phyloP scores from a whole-genome alignment of 2,329 filamentous ascomycete genomes.

The Chaetomium strumarium region DNA sequence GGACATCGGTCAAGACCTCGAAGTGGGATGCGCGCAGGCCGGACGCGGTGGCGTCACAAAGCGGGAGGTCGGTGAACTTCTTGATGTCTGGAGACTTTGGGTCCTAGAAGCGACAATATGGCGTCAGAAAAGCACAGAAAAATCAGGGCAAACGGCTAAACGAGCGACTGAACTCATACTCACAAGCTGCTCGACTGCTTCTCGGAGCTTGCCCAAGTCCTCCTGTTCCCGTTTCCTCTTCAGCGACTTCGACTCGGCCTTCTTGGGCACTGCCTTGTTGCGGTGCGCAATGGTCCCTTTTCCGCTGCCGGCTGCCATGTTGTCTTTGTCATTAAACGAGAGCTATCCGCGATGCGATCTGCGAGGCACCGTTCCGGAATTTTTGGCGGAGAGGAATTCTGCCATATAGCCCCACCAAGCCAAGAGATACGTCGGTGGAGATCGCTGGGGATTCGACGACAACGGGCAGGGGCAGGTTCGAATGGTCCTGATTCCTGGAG shows the following conservation, averaged over 20 bases:
- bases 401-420: conserved; percentile 13
- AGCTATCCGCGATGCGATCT: background rate
- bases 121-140: background rate
- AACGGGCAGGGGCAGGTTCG: no score
- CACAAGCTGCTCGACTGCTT: conserved; percentile 22
- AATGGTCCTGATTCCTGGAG: no score
- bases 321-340: background rate
- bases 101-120: conserved; percentile 41
- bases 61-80: conserved; percentile 75
- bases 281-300: conserved; percentile 8
- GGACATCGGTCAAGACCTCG: conserved; percentile 84
- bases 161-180: background rate
- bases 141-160: background rate
- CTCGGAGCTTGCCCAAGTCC: conserved; percentile 24
- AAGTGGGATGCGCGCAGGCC: conserved; percentile 86
- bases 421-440: no score
- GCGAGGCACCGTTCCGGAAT: background rate
- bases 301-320: conserved; percentile 10
- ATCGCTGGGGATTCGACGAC: no score
- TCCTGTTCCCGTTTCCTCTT: conserved; percentile 27
- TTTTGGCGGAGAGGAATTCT: conserved; percentile 22
- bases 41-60: conserved; percentile 71
- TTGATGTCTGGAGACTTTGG: conserved; percentile 53
- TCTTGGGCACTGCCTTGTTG: conserved; percentile 9
- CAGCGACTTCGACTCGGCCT: conserved; percentile 20